Evolutionary conservation across 1,284 basidiomycete species (phyloP).

Genomic region (Ceraceosorus guamensis): DNA sequence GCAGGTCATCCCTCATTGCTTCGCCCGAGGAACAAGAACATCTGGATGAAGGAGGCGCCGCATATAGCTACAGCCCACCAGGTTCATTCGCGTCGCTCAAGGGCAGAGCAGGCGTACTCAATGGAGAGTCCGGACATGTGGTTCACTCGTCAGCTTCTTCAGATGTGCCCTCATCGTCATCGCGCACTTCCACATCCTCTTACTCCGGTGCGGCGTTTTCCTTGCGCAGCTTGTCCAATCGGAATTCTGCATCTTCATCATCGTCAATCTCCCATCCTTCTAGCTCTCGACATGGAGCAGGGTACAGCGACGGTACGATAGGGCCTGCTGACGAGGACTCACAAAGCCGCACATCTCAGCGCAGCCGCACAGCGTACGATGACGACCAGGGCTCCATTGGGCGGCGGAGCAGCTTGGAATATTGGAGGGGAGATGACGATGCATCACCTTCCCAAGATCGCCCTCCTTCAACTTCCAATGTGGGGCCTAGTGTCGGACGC

Average conservation of each 20-base stretch:
- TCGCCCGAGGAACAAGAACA: not conserved
- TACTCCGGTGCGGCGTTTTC: constrained; percentile 24
- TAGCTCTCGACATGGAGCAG: not conserved
- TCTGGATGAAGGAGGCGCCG: not conserved
- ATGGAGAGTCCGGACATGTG: not conserved
- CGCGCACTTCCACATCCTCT: constrained; percentile 9
- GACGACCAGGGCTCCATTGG: not conserved
- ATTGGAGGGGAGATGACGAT: too few relatives aligned
- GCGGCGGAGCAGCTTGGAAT: not conserved
- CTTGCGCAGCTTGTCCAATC: constrained; percentile 28
- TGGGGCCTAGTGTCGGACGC: not conserved
- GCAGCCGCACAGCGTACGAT: not conserved
- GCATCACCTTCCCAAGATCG: too few relatives aligned
- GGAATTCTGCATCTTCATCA: constrained; percentile 24
- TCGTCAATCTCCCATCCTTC: constrained; percentile 9
- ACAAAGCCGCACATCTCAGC: not conserved
- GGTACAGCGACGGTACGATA: too few relatives aligned
- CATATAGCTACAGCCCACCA: not conserved
- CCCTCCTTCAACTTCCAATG: not conserved
- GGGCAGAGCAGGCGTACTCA: not conserved
- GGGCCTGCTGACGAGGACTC: not conserved
- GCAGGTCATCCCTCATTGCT: not conserved
- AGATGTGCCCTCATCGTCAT: constrained; percentile 7
- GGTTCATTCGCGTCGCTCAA: too few relatives aligned
- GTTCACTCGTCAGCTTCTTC: constrained; percentile 4